Base-by-base conservation (phyloP, 805 yeast species). In the Pichia ethanolica region DNA sequence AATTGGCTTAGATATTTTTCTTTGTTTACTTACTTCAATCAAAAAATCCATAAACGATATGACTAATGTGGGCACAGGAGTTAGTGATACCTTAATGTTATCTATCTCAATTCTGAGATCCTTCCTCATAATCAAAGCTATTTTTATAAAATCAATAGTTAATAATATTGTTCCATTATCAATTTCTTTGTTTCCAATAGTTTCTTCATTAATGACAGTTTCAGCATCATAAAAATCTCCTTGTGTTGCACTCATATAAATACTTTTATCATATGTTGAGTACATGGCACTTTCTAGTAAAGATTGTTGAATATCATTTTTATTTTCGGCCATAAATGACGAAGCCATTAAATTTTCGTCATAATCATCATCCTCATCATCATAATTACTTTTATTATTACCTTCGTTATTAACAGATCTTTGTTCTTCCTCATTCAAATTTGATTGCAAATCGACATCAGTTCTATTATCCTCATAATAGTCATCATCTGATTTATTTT, bases 221-320 rank as follows among this genome's bases (percentile, higher is more conserved):
- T 10, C 20, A 9, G 45, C 39, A 25, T 43, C 45, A 44, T 73
- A 67, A 2, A 79, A 60, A 45, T 76, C 73, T 0, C 87, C 80
- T 10, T 83, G 71, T 20, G 45, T 39, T 2, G 96, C 95, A 64
- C 95, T 86, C 90, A 86, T 81, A 60, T 86, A 88, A 20, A 87
- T 74, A 3, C 58, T 42, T 1, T 87, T 84, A 49, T 83, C 85
- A 45, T 77, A 81, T 47, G 79, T 83, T 1, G 91, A 80, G 59
- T 82, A 83, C 36, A 81, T 69, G 67, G 79, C 74, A 57, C 89
- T 82, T 36, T 74, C 75, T 62, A 73, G 62, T 49, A 82, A 59
- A 2, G 66, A 64, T 11, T 50, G 49, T 13, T 53, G 63, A 60
- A 73, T 63, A 20, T 63, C 65, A 10, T 61, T 59, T 44, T 57